A percentile compares a stretch with the other conserved stretches of the same genome.
phyloP scores from a whole-genome alignment of 331 rosid species.

The Telfairia occidentalis region DNA sequence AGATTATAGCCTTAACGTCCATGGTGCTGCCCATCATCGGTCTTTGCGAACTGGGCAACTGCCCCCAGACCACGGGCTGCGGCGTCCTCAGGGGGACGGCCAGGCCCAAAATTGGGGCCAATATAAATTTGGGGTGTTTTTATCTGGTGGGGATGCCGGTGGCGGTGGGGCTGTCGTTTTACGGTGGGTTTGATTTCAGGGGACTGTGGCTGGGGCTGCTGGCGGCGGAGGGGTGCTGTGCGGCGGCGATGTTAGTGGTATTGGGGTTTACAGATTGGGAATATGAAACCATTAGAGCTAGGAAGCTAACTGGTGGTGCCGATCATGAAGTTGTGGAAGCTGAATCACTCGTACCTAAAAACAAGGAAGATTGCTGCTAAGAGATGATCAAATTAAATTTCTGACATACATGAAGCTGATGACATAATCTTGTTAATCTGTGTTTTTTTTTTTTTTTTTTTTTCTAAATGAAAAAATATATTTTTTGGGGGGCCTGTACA shows the following conservation, averaged over 20 bases:
- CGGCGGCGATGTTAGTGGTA: constrained; percentile 66
- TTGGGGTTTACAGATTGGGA: constrained; percentile 60
- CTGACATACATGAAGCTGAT: constrained; percentile 12
- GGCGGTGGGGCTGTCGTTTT: constrained; percentile 52
- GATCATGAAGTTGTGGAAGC: not conserved
- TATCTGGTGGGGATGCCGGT: constrained; percentile 90
- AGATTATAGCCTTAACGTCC: constrained; percentile 47
- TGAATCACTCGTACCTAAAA: constrained; percentile 21
- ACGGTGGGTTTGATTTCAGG: constrained; percentile 51
- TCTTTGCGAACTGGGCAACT: constrained; percentile 81
- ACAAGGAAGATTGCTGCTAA: constrained; percentile 37
- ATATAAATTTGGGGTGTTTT: constrained; percentile 73
- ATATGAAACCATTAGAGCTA: constrained; percentile 48
- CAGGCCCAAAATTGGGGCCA: constrained; percentile 75
- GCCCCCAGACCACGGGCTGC: constrained; percentile 94
- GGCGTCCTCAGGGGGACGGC: constrained; percentile 90
- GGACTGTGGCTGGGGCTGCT: constrained; percentile 84
- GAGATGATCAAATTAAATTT: not conserved
- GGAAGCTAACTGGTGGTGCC: constrained; percentile 36
- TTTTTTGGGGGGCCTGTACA: constrained; percentile 2
- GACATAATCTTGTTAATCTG: not conserved
- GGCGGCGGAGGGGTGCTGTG: constrained; percentile 83
- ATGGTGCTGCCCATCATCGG: constrained; percentile 81
- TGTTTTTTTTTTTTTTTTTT: not conserved
- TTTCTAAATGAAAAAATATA: not conserved